phyloP scores from a whole-genome alignment of 2,329 filamentous ascomycete species.

The Mycocentrospora acerina region DNA sequence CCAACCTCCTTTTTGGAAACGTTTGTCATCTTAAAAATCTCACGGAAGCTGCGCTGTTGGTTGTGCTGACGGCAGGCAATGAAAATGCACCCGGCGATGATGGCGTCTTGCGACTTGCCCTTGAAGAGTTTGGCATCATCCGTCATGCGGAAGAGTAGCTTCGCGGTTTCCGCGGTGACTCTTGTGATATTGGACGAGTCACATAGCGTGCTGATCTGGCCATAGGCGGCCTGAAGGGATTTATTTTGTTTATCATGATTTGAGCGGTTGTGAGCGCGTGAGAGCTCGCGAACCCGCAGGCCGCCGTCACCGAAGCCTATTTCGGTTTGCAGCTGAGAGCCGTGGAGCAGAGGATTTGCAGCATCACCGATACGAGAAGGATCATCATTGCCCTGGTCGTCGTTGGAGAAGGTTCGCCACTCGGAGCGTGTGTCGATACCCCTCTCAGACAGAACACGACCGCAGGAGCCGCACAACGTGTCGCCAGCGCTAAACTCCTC shows the following conservation, averaged over 20 bases:
- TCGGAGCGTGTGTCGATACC: slow-evolving; percentile 96
- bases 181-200: slow-evolving; percentile 68
- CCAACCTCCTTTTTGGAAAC: slow-evolving; percentile 98
- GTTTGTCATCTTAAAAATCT: slow-evolving; percentile 90
- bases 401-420: slow-evolving; percentile 98
- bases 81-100: slow-evolving; percentile 96
- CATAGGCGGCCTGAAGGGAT: slow-evolving; percentile 76
- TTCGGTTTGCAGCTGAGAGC: slow-evolving; percentile 82
- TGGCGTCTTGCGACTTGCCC: slow-evolving; percentile 88
- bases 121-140: slow-evolving; percentile 94
- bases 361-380: slow-evolving; percentile 97
- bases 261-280: slow-evolving; percentile 80
- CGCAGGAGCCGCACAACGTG: slow-evolving; percentile 89
- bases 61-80: slow-evolving; percentile 91
- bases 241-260: slow-evolving; percentile 83
- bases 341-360: slow-evolving; percentile 84
- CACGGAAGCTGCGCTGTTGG: slow-evolving; percentile 85
- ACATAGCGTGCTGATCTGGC: slow-evolving; percentile 84
- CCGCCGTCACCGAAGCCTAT: slow-evolving; percentile 81
- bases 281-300: slow-evolving; percentile 71
- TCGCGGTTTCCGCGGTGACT: slow-evolving; percentile 83
- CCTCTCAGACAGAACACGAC: slow-evolving; percentile 83
- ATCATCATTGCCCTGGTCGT: slow-evolving; percentile 94
- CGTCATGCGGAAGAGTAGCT: slow-evolving; percentile 92
- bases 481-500: slow-evolving; percentile 93